These are phyloP conservation scores for Primulina tabacum DNA, from an alignment of 257 asterid genomes.

Conservation along the genomic window DNA sequence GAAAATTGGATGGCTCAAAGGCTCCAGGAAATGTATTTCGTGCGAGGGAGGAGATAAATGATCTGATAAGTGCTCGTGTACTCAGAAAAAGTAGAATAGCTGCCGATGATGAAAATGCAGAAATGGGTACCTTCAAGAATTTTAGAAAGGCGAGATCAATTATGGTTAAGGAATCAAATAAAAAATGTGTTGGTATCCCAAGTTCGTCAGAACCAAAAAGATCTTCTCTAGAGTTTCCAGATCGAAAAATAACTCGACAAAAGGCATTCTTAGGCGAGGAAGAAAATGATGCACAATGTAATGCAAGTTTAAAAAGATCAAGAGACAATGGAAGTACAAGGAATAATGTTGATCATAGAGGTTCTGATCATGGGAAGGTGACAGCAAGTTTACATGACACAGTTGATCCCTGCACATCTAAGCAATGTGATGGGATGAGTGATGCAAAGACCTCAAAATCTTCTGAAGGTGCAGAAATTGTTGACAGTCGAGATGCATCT, in stretches of 20 bases:
- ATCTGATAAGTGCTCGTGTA: slow-evolving; percentile 25
- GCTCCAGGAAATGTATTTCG: slow-evolving; percentile 29
- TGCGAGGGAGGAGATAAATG: slow-evolving; percentile 28
- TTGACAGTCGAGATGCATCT: slow-evolving; percentile 40
- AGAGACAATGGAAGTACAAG: slow-evolving; percentile 23
- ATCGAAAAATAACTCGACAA: slow-evolving; percentile 33
- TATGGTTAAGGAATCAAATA: slow-evolving; percentile 22
- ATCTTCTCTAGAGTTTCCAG: slow-evolving; percentile 27
- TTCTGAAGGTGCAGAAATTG: slow-evolving; percentile 31
- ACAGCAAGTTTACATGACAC: slow-evolving; percentile 19
- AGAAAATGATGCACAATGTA: slow-evolving; percentile 27
- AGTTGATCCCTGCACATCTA: slow-evolving; percentile 24
- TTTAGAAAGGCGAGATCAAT: slow-evolving; percentile 35
- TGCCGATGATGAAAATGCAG: slow-evolving; percentile 28
- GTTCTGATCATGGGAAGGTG: slow-evolving; percentile 22
- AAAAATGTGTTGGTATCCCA: slow-evolving; percentile 16
- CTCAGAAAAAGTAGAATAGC: slow-evolving; percentile 34
- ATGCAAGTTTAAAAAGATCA: slow-evolving; percentile 40
- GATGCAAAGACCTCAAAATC: slow-evolving; percentile 22
- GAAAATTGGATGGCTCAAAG: slow-evolving; percentile 29
- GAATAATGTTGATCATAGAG: slow-evolving; percentile 23
- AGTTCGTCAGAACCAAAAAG: slow-evolving; percentile 17
- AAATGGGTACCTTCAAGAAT: slow-evolving; percentile 30
- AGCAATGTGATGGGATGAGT: slow-evolving; percentile 28
- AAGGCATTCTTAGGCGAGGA: slow-evolving; percentile 26